Evolutionary conservation across 148 eudicot species (phyloP).

Genomic region (Salicornia ramosissima): DNA sequence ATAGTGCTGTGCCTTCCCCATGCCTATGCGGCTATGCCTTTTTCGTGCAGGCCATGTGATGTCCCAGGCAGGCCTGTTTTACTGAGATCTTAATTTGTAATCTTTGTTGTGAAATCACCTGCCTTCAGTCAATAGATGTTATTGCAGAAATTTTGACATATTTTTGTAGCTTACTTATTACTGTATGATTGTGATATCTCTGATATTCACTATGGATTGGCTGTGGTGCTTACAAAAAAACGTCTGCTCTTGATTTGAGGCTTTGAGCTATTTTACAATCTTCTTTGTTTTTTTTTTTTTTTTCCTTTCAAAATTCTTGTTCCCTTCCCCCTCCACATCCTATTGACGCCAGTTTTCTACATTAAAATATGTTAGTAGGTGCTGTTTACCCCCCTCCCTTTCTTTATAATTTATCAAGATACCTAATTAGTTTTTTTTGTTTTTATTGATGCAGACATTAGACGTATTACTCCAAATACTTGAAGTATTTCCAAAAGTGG

Average conservation of each 20-base stretch:
- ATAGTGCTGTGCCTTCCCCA: no score
- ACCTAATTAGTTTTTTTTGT: conserved; percentile 10
- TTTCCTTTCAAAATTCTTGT: no score
- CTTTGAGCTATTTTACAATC: not conserved
- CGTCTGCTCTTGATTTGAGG: not conserved
- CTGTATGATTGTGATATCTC: not conserved
- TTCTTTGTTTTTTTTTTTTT: not conserved
- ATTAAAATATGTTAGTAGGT: not conserved
- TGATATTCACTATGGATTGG: not conserved
- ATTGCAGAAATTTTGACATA: no score
- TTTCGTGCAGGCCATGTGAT: no score
- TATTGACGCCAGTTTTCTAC: not conserved
- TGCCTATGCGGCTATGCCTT: no score
- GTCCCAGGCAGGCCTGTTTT: no score
- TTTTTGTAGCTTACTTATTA: not conserved
- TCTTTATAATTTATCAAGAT: not conserved
- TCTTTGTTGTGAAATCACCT: not conserved
- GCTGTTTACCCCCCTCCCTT: conserved; percentile 3
- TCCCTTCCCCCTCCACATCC: not conserved
- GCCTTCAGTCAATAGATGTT: not conserved
- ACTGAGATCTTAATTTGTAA: not conserved
- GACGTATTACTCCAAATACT: conserved; percentile 87
- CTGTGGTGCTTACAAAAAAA: not conserved
- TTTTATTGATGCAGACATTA: conserved; percentile 57
- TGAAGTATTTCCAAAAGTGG: conserved; percentile 70